phyloP scores from a whole-genome alignment of 805 yeast species.

The Peterozyma xylosa region DNA sequence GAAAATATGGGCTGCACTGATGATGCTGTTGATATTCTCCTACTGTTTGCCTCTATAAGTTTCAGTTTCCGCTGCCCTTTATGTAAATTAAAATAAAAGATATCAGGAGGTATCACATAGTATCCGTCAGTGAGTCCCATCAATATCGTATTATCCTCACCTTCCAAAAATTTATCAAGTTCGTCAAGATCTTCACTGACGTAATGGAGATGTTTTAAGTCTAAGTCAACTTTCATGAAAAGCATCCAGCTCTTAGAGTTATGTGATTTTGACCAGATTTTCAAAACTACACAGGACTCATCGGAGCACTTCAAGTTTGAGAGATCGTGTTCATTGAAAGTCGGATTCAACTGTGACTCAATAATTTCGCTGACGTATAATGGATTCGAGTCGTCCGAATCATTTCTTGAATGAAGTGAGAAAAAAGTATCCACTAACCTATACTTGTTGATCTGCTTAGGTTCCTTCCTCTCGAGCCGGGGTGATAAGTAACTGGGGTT shows the following conservation, averaged over 20 bases:
- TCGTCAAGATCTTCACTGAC: slow-evolving; percentile 21
- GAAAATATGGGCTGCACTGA: slow-evolving; percentile 13
- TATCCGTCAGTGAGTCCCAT: slow-evolving; percentile 24
- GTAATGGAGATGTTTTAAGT: slow-evolving; percentile 22
- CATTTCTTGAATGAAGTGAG: slow-evolving; percentile 19
- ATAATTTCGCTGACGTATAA: slow-evolving; percentile 28
- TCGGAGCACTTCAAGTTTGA: slow-evolving; percentile 6
- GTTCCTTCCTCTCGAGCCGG: too few relatives aligned
- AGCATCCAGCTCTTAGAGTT: slow-evolving; percentile 16
- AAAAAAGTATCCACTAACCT: slow-evolving; percentile 26
- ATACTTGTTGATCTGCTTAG: slow-evolving; percentile 12
- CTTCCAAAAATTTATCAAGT: slow-evolving; percentile 11
- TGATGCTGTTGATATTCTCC: slow-evolving; percentile 1
- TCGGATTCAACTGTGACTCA: slow-evolving; percentile 18
- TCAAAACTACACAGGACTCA: slow-evolving; percentile 10
- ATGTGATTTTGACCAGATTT: slow-evolving; percentile 13
- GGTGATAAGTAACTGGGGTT: too few relatives aligned
- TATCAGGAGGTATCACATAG: slow-evolving; percentile 10
- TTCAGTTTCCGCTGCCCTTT: neutral
- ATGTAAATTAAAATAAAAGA: neutral
- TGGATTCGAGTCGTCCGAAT: slow-evolving; percentile 15
- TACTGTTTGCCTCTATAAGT: slow-evolving; percentile 5
- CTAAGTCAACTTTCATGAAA: slow-evolving; percentile 16
- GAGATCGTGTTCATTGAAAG: slow-evolving; percentile 20
- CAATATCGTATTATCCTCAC: slow-evolving; percentile 13